phyloP scores from a whole-genome alignment of 495 filamentous ascomycete genomes.

The Lophium mytilinum region DNA sequence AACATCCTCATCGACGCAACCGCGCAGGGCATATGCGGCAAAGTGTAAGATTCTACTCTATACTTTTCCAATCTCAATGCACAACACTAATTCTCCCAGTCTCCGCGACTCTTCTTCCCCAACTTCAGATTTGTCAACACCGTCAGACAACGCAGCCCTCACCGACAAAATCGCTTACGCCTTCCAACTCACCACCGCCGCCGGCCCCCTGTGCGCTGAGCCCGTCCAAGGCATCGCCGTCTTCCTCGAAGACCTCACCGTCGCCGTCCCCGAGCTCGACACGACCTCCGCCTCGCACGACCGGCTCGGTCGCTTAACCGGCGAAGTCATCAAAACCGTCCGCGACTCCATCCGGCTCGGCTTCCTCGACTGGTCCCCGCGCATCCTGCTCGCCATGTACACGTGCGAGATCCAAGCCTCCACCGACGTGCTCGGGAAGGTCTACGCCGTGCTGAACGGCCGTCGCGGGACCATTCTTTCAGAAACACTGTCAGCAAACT shows the following conservation, averaged over 20 bases:
- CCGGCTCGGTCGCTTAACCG: constrained; percentile 70
- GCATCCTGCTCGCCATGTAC: constrained; percentile 96
- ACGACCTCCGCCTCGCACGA: constrained; percentile 50
- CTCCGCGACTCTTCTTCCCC: constrained; percentile 21
- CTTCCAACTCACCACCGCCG: constrained; percentile 85
- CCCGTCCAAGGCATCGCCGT: constrained; percentile 90
- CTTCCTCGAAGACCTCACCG: constrained; percentile 71
- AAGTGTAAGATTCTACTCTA: constrained; percentile 49
- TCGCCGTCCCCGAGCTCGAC: constrained; percentile 48
- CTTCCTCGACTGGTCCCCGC: constrained; percentile 92
- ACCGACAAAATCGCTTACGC: constrained; percentile 85
- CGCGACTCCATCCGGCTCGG: constrained; percentile 77
- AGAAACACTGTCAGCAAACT: constrained; percentile 74
- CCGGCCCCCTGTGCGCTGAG: constrained; percentile 88
- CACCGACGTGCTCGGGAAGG: constrained; percentile 87
- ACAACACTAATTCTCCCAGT: constrained; percentile 22
- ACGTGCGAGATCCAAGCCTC: constrained; percentile 94
- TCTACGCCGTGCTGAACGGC: constrained; percentile 87
- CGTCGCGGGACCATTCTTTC: constrained; percentile 83
- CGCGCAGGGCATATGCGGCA: constrained; percentile 59
- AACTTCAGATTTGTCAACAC: not conserved
- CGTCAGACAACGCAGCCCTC: constrained; percentile 52
- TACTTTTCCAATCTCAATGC: not conserved
- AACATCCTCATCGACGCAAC: constrained; percentile 88
- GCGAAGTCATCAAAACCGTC: constrained; percentile 81